A percentile compares a stretch with the other conserved stretches of the same genome.
Conservation (phyloP, 2,329 filamentous ascomycete genomes). For the Phaeosphaeria sp. region DNA sequence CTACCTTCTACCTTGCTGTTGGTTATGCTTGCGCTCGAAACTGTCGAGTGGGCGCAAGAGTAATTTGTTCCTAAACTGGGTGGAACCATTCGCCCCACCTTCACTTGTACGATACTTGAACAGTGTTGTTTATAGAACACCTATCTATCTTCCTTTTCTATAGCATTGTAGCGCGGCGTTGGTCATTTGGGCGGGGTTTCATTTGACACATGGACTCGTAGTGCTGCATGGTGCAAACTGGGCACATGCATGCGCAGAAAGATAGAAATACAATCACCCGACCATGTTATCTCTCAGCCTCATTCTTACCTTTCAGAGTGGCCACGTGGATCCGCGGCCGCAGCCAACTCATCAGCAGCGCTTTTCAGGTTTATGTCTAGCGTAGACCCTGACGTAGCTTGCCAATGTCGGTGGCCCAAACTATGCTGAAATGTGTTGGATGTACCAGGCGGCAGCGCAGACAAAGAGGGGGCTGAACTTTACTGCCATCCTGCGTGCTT, state of each 20-base stretch:
- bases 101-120: constrained; percentile 6
- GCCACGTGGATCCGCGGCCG: background rate
- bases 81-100: background rate
- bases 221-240: background rate
- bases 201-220: background rate
- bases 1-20: constrained; percentile 89
- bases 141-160: background rate
- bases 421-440: constrained; percentile 6
- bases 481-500: background rate
- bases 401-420: constrained; percentile 14
- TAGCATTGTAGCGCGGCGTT: constrained; percentile 21
- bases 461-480: background rate
- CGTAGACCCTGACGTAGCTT: constrained; percentile 23
- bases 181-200: background rate
- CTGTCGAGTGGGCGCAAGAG: constrained; percentile 81
- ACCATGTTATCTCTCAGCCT: background rate
- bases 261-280: background rate
- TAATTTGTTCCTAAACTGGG: background rate
- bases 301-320: background rate
- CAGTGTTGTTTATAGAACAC: background rate
- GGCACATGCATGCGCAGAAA: background rate
- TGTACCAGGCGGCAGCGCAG: background rate
- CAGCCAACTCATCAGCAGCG: background rate
- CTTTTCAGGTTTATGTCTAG: constrained; percentile 20
- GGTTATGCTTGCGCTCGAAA: constrained; percentile 90